Base-by-base conservation (phyloP, 148 eudicot genomes). In the Oxyria digyna region DNA sequence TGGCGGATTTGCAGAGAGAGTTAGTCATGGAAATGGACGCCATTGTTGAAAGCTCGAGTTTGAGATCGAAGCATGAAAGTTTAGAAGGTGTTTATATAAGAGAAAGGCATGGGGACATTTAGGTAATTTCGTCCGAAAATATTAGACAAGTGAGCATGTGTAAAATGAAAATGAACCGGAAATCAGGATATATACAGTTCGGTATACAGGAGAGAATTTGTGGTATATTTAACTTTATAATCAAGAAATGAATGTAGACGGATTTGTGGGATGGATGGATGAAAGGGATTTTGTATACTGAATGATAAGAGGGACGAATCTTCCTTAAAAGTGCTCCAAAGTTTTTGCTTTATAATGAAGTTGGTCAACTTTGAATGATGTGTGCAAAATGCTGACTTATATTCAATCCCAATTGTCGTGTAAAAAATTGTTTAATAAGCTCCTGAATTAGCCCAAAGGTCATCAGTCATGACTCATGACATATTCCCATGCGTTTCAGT, bases 11-110 rank as follows among this genome's bases (percentile, higher is more conserved):
- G 80, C 67, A 7, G 73, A 72, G 59, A 10, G 78, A 17, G n/a
- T 77, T 40, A 3, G 84, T 77, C 85, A 84, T 86, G 42, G 40
- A 41, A 31, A 62, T 33, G 35, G 96, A 72, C 35, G 89, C 81
- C 96, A 88, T 88, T 76, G 72, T 45, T 75, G 65, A 40, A 52
- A 69, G 57, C 62, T 74, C 65, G 62, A 54, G 38, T 35, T n/a
- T n/a, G n/a, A n/a, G n/a, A n/a, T n/a, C n/a, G n/a, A n/a, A 20
- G 24, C 26, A 20, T 24, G 52, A 18, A 17, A 1, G 1, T 46
- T 46, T 46, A 15, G 4, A 9, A 54, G 8, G n/a, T 37, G 64
- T 59, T 18, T 65, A 59, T 59, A 59, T 59, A 59, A 6, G 0
- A 15, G 14, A 1, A 20, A 29, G 2, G 20, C 7, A 15, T 18